Conservation (phyloP, 306 rosid genomes). For the Prosopis cineraria region DNA sequence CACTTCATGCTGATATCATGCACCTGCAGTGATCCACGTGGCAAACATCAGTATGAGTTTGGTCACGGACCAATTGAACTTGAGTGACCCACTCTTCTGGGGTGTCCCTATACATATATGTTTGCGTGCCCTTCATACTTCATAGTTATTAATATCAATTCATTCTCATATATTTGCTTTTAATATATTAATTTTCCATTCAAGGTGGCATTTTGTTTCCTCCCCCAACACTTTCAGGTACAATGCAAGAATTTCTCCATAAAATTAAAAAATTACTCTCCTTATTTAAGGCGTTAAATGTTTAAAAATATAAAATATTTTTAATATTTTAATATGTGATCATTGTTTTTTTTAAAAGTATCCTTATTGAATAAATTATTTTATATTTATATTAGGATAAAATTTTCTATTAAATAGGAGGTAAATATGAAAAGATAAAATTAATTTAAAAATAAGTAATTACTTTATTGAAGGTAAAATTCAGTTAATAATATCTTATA, state of each 20-base stretch:
- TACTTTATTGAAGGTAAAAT: no score
- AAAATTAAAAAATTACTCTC: no score
- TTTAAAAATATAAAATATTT: no score
- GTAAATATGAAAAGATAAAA: no score
- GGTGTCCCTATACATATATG: slow-evolving; percentile 43
- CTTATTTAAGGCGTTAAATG: no score
- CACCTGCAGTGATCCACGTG: slow-evolving; percentile 58
- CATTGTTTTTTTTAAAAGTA: no score
- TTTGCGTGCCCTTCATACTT: slow-evolving; percentile 31
- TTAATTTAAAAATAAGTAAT: no score
- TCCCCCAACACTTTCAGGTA: not conserved
- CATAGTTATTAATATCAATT: slow-evolving; percentile 17
- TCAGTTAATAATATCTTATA: no score
- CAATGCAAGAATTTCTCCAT: not conserved
- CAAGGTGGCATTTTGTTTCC: not conserved
- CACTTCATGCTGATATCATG: slow-evolving; percentile 88
- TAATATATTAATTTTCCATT: not conserved
- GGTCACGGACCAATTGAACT: slow-evolving; percentile 62
- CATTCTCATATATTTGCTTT: slow-evolving; percentile 3
- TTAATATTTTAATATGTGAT: no score
- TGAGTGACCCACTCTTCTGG: slow-evolving; percentile 47
- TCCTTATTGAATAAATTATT: no score
- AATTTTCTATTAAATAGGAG: no score
- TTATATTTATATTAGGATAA: no score
- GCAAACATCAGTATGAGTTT: slow-evolving; percentile 60